phyloP scores from a whole-genome alignment of 768 basidiomycete genomes.

The Suillus bovinus region DNA sequence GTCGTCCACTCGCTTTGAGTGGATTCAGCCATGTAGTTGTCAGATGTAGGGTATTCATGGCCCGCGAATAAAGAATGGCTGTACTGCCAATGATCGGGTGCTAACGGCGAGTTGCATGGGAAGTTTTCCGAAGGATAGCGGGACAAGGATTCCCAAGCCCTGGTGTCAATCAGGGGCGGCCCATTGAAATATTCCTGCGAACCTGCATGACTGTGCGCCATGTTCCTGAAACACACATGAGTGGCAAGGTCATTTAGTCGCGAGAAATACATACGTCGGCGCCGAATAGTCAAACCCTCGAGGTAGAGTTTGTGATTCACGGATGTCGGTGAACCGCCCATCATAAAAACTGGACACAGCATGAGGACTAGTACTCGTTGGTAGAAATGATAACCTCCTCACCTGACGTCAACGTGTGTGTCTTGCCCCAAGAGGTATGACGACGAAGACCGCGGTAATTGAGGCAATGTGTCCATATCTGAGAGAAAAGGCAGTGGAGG shows the following conservation, averaged over 20 bases:
- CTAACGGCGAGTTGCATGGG: neutral
- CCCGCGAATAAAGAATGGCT: too few species aligned
- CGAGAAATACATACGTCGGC: neutral
- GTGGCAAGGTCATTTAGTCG: too few species aligned
- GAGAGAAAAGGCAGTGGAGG: constrained; percentile 2
- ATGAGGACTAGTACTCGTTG: neutral
- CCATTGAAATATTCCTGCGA: neutral
- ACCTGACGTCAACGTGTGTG: neutral
- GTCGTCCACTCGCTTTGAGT: neutral
- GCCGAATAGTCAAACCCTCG: neutral
- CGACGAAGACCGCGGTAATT: neutral
- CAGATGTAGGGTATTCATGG: neutral
- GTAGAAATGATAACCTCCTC: neutral
- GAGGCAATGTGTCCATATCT: constrained; percentile 5
- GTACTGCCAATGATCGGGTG: neutral
- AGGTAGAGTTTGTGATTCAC: neutral
- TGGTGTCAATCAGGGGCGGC: neutral
- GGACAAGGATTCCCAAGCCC: neutral
- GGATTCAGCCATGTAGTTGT: neutral
- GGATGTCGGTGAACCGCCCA: neutral
- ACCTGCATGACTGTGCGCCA: neutral
- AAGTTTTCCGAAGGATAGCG: neutral
- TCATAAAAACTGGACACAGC: neutral
- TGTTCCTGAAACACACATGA: constrained; percentile 1
- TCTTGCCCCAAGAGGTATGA: neutral